phyloP scores from a whole-genome alignment of 345 rosid species.

The Brassica carinata region DNA sequence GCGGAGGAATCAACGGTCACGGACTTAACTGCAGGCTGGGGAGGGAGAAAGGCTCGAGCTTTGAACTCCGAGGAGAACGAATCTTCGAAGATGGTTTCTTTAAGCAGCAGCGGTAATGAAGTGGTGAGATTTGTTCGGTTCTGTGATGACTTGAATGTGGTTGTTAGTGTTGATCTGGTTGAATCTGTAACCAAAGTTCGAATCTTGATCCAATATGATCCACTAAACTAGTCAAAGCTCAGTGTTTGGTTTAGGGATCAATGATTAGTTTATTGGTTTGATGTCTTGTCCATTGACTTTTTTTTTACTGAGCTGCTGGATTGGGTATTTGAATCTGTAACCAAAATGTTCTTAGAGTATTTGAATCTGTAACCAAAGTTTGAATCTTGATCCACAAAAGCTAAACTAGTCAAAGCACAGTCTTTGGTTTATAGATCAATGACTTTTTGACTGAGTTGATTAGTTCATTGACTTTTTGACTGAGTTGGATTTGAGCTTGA shows the following conservation, averaged over 20 bases:
- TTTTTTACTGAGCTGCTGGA: conserved; percentile 14
- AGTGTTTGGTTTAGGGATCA: conserved; percentile 18
- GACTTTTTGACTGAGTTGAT: no score
- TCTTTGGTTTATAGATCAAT: conserved; percentile 13
- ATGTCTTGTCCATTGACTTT: conserved; percentile 33
- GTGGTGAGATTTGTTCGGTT: conserved; percentile 31
- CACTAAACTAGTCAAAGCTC: conserved; percentile 13
- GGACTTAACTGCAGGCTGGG: conserved; percentile 67
- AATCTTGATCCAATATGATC: neutral
- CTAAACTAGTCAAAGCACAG: conserved; percentile 13
- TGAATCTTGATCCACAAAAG: neutral
- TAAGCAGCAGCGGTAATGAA: neutral
- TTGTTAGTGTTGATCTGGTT: neutral
- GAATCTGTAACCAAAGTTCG: conserved; percentile 23
- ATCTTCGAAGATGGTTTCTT: conserved; percentile 22
- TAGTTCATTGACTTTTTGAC: conserved; percentile 35
- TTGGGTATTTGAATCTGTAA: neutral
- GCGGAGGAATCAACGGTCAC: conserved; percentile 84
- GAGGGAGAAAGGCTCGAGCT: conserved; percentile 65
- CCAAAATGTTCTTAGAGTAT: neutral
- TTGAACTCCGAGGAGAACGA: conserved; percentile 79
- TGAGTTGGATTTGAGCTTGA: conserved; percentile 20
- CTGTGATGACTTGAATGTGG: neutral
- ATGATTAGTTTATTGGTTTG: conserved; percentile 29
- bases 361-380: conserved; percentile 2